Percentiles rank a stretch among this genome's conserved stretches.
Evolutionary conservation across 179 eudicot species (phyloP).

Genomic region (Nepenthes alata): DNA sequence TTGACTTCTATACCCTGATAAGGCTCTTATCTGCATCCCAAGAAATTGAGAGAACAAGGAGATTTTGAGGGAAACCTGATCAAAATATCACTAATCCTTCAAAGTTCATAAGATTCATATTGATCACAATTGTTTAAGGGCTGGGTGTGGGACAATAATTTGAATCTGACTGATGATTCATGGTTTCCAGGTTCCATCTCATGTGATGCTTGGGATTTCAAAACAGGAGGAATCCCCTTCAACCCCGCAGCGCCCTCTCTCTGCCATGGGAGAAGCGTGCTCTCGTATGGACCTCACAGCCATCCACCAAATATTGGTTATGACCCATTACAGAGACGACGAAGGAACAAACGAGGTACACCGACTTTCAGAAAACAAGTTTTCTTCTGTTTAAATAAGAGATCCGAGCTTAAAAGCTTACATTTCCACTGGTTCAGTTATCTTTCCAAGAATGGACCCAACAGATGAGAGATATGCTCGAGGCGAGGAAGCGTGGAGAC

Average conservation of each 20-base stretch:
- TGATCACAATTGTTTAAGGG: not conserved
- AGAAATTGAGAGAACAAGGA: too few relatives aligned
- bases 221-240: slow-evolving; percentile 48
- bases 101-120: not conserved
- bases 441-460: slow-evolving; percentile 77
- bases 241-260: slow-evolving; percentile 45
- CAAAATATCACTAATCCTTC: not conserved
- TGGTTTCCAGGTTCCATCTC: slow-evolving; percentile 40
- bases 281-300: slow-evolving; percentile 60
- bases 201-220: slow-evolving; percentile 52
- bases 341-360: slow-evolving; percentile 64
- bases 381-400: not conserved
- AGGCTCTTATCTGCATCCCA: too few relatives aligned
- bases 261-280: slow-evolving; percentile 66
- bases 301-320: slow-evolving; percentile 47
- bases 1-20: too few relatives aligned
- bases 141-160: not conserved
- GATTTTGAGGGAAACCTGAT: too few relatives aligned
- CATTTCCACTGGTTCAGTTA: slow-evolving; percentile 20
- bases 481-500: slow-evolving; percentile 63
- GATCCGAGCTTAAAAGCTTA: not conserved
- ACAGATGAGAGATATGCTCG: slow-evolving; percentile 57
- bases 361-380: not conserved
- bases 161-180: not conserved
- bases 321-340: slow-evolving; percentile 48